Percentiles rank a stretch among this genome's conserved stretches.
These are phyloP conservation scores for Mucor mucedo DNA, from an alignment of 371 early-diverging fungal species.

Conservation along the genomic window DNA sequence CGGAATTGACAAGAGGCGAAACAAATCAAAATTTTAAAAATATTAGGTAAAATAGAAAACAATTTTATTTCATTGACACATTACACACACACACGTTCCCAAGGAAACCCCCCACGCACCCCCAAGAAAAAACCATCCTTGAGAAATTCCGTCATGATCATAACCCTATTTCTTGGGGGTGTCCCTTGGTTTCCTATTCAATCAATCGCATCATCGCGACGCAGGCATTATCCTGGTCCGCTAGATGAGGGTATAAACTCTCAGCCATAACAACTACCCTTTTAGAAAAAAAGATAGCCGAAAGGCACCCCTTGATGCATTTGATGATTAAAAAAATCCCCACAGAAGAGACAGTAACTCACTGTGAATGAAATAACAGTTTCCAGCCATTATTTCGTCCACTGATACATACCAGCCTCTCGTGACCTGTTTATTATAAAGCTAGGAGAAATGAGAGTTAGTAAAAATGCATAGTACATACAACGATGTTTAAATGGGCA, in stretches of 20 bases:
- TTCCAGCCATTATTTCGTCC: not conserved
- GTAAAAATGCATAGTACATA: too few species aligned
- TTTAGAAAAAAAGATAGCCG: not conserved
- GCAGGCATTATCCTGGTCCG: constrained; percentile 36
- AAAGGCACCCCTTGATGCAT: constrained; percentile 31
- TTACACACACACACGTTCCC: too few species aligned
- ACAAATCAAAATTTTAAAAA: too few species aligned
- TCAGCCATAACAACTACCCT: constrained; percentile 17
- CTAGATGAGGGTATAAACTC: constrained; percentile 31
- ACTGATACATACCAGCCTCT: not conserved
- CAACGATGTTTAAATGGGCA: not conserved
- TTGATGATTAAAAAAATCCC: constrained; percentile 14
- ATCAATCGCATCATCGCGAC: constrained; percentile 30
- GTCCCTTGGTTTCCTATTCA: constrained; percentile 9
- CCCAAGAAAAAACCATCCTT: not conserved
- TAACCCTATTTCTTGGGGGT: not conserved
- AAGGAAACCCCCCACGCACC: not conserved
- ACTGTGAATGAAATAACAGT: not conserved
- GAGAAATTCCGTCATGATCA: not conserved
- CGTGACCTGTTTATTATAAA: constrained; percentile 15
- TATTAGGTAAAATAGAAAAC: not conserved
- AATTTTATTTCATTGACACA: not conserved
- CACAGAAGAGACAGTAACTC: not conserved
- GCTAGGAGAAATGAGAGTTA: not conserved
- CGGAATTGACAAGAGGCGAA: not conserved